A percentile compares a stretch with the other conserved stretches of the same genome.
Conservation (phyloP, 2,329 filamentous ascomycete genomes). For the Aspergillus novofumigatus region DNA sequence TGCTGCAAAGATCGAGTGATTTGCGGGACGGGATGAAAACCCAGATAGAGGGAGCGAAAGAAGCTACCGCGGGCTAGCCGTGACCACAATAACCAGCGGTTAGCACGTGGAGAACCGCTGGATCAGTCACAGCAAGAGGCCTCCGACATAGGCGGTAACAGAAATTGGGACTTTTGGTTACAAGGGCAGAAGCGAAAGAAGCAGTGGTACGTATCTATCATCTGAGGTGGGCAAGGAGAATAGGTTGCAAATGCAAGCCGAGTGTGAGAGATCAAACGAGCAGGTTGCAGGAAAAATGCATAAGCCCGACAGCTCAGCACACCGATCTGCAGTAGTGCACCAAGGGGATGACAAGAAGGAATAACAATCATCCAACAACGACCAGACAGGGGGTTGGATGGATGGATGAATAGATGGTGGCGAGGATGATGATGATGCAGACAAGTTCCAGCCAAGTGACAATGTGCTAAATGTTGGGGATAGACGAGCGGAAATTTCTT, state of each 20-base stretch:
- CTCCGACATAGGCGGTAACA: conserved; percentile 8
- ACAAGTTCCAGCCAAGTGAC: not conserved
- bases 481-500: not conserved
- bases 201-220: not conserved
- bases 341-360: conserved; percentile 7
- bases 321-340: conserved; percentile 14
- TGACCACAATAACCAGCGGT: conserved; percentile 13
- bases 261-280: not conserved
- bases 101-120: conserved; percentile 23
- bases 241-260: conserved; percentile 1
- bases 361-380: not conserved
- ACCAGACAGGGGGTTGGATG: conserved; percentile 1
- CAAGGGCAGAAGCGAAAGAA: not conserved
- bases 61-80: conserved; percentile 17
- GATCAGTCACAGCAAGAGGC: conserved; percentile 8
- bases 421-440: not conserved
- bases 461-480: not conserved
- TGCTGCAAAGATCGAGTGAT: conserved; percentile 11
- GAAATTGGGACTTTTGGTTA: not conserved
- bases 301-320: conserved; percentile 21
- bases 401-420: not conserved
- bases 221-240: not conserved
- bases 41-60: conserved; percentile 17
- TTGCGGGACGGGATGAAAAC: conserved; percentile 16
- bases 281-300: conserved; percentile 14